These are phyloP conservation scores for Phtheirospermum japonicum DNA, from an alignment of 257 asterid genomes.

Conservation along the genomic window DNA sequence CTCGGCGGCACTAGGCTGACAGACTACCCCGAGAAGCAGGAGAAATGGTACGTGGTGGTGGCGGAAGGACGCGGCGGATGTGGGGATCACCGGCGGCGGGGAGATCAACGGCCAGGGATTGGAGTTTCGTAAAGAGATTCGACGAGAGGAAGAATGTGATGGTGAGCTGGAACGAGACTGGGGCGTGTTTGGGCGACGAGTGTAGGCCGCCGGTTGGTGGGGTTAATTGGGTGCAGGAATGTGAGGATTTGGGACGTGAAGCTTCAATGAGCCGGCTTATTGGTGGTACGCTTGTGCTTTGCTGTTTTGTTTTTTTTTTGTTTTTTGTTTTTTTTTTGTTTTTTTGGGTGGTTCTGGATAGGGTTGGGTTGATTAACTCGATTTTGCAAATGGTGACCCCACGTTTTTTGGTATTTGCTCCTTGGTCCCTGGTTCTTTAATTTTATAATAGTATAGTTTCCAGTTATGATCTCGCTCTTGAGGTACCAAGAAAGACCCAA, in stretches of 20 bases:
- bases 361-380: neutral
- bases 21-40: conserved; percentile 66
- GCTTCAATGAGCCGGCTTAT: conserved; percentile 69
- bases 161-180: conserved; percentile 91
- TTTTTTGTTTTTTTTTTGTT: neutral
- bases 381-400: neutral
- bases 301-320: neutral
- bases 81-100: conserved; percentile 93
- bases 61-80: conserved; percentile 69
- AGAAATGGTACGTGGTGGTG: conserved; percentile 78
- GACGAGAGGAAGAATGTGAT: conserved; percentile 87
- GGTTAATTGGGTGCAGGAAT: conserved; percentile 64
- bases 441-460: neutral
- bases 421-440: neutral
- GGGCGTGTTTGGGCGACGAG: conserved; percentile 86
- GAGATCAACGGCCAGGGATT: conserved; percentile 93
- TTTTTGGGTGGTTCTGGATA: neutral
- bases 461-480: neutral
- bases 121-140: conserved; percentile 65
- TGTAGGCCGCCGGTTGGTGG: conserved; percentile 86
- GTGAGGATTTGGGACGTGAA: conserved; percentile 52
- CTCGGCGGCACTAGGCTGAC: conserved; percentile 63
- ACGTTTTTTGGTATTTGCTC: neutral
- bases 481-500: too few species aligned
- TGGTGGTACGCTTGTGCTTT: conserved; percentile 61